Evolutionary conservation across 768 basidiomycete genomes (phyloP).

Genomic region (Lentinus tigrinus): DNA sequence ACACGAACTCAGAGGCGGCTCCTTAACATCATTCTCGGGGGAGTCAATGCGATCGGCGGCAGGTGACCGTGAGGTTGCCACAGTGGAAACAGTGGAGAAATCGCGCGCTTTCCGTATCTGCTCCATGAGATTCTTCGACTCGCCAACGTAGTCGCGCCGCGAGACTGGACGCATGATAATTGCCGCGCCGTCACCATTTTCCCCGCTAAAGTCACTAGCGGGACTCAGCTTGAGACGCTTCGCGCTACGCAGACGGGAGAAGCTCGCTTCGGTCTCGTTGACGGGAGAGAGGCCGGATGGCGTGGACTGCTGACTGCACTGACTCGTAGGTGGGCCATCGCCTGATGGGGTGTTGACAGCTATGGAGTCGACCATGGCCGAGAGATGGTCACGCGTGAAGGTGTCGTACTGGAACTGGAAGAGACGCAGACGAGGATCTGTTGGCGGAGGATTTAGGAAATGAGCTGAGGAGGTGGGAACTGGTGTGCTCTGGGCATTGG

Average conservation of each 20-base stretch:
- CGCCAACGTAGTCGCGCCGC: slow-evolving; percentile 73
- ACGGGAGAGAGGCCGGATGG: slow-evolving; percentile 34
- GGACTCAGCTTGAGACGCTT: slow-evolving; percentile 83
- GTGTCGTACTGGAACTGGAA: slow-evolving; percentile 97
- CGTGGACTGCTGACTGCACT: slow-evolving; percentile 41
- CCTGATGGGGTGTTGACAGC: slow-evolving; percentile 74
- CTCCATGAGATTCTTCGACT: slow-evolving; percentile 75
- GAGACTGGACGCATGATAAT: slow-evolving; percentile 51
- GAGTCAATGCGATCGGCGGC: slow-evolving; percentile 6
- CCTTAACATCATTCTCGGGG: neutral
- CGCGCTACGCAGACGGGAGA: slow-evolving; percentile 64
- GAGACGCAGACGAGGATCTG: slow-evolving; percentile 77
- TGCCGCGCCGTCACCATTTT: slow-evolving; percentile 43
- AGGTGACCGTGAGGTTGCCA: slow-evolving; percentile 41
- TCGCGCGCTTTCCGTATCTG: slow-evolving; percentile 77
- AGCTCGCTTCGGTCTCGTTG: slow-evolving; percentile 34
- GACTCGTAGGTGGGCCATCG: slow-evolving; percentile 40
- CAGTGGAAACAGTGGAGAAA: slow-evolving; percentile 73
- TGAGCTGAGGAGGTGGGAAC: slow-evolving; percentile 32
- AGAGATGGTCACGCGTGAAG: slow-evolving; percentile 91
- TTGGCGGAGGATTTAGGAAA: slow-evolving; percentile 37
- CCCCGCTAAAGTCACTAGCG: slow-evolving; percentile 53
- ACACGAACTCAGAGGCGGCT: neutral
- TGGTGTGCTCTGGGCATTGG: slow-evolving; percentile 67
- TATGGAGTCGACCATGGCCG: slow-evolving; percentile 92